Conservation (phyloP, 2,329 filamentous ascomycete genomes). For the Pseudocercospora vitis region DNA sequence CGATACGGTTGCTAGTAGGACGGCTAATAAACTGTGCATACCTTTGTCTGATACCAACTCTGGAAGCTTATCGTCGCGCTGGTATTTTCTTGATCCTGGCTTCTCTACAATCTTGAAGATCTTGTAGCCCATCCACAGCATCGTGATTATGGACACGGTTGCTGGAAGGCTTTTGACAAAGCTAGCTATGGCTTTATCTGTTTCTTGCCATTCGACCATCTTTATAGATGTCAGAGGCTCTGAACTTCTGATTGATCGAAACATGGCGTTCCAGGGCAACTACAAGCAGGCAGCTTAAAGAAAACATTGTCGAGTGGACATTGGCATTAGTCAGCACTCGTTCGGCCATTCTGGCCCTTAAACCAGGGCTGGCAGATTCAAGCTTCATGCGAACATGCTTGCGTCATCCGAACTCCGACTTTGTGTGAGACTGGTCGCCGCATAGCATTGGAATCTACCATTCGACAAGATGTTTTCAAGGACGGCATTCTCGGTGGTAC, state of each 20-base stretch:
- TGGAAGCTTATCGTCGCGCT: too few relatives aligned
- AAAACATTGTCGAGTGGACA: background rate
- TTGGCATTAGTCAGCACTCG: slow-evolving; percentile 23
- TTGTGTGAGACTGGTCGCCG: background rate
- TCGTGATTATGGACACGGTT: too few relatives aligned
- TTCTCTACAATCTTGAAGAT: too few relatives aligned
- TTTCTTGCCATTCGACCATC: slow-evolving; percentile 14
- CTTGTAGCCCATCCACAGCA: too few relatives aligned
- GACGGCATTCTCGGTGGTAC: slow-evolving; percentile 33
- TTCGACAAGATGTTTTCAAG: slow-evolving; percentile 34
- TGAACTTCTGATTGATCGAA: too few relatives aligned
- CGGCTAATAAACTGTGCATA: too few relatives aligned
- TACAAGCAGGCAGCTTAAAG: background rate
- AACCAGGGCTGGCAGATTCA: too few relatives aligned
- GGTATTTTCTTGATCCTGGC: too few relatives aligned
- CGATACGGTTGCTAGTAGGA: too few relatives aligned
- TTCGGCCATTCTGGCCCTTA: slow-evolving; percentile 13
- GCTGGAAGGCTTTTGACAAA: background rate
- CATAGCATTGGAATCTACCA: background rate
- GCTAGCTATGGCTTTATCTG: slow-evolving; percentile 19
- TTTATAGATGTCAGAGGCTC: background rate
- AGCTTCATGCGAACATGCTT: slow-evolving; percentile 10
- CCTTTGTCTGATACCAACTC: too few relatives aligned
- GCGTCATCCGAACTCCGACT: slow-evolving; percentile 8
- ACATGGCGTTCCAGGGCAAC: too few relatives aligned